A percentile compares a stretch with the other conserved stretches of the same genome.
phyloP scores from a whole-genome alignment of 805 yeast genomes.

The Candida maris region DNA sequence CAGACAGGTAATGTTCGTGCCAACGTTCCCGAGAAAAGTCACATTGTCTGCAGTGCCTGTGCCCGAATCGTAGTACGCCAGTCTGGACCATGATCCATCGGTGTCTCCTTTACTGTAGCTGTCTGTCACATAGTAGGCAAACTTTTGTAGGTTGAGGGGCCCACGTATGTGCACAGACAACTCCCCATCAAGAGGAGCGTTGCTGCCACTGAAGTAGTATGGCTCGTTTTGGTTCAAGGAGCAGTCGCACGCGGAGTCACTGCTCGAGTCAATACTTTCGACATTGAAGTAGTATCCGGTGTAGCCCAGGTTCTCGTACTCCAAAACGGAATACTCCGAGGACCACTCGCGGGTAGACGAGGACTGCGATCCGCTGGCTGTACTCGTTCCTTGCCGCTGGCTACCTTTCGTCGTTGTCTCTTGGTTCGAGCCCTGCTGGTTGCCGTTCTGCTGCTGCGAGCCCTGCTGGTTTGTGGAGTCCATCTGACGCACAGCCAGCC shows the following conservation, averaged over 20 bases:
- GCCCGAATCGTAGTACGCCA: constrained; percentile 54
- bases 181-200: constrained; percentile 65
- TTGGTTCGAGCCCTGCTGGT: neutral
- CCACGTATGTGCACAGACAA: constrained; percentile 79
- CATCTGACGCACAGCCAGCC: constrained; percentile 7
- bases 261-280: constrained; percentile 37
- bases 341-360: constrained; percentile 16
- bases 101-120: constrained; percentile 36
- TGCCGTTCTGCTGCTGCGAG: neutral
- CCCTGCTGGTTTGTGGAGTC: neutral
- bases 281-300: constrained; percentile 51
- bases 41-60: constrained; percentile 53
- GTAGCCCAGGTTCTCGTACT: constrained; percentile 54
- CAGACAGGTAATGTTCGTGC: constrained; percentile 56
- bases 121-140: constrained; percentile 56
- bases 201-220: constrained; percentile 47
- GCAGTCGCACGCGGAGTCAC: constrained; percentile 46
- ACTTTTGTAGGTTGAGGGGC: constrained; percentile 57
- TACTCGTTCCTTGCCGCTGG: neutral
- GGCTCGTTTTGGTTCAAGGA: constrained; percentile 33
- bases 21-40: constrained; percentile 65
- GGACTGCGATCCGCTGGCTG: constrained; percentile 9
- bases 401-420: neutral
- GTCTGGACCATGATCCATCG: constrained; percentile 52
- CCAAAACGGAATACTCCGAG: constrained; percentile 38